A percentile compares a stretch with the other conserved stretches of the same genome.
Evolutionary conservation across 805 yeast species (phyloP).

Genomic region (Saccharomycopsis amapae): DNA sequence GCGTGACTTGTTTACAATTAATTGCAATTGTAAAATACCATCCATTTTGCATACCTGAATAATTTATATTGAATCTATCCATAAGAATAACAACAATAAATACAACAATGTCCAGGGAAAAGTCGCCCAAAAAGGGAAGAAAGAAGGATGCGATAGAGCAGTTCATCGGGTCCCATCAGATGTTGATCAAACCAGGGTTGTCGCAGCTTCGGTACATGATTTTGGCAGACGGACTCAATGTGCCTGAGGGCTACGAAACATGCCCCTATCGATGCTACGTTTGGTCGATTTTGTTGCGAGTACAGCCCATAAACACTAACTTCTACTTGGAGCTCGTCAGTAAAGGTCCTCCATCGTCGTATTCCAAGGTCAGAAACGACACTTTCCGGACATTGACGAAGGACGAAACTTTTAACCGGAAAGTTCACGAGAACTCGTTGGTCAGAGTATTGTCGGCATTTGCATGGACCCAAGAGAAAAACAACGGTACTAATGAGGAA

Average conservation of each 20-base stretch:
- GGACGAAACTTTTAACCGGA: constrained; percentile 53
- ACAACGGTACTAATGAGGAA: constrained; percentile 18
- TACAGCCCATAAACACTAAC: constrained; percentile 48
- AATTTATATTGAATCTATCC: too few species aligned
- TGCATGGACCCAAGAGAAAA: constrained; percentile 41
- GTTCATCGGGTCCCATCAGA: constrained; percentile 38
- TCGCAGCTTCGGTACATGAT: constrained; percentile 47
- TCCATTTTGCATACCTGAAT: too few species aligned
- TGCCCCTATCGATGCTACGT: constrained; percentile 47
- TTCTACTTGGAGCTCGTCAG: constrained; percentile 47
- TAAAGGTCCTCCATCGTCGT: constrained; percentile 51
- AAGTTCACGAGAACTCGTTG: constrained; percentile 63
- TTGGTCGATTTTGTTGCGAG: constrained; percentile 72
- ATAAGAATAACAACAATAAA: too few species aligned
- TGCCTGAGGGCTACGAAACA: constrained; percentile 20
- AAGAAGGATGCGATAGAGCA: constrained; percentile 49
- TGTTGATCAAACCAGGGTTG: constrained; percentile 41
- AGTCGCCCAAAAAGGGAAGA: constrained; percentile 29
- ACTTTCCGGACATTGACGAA: constrained; percentile 80
- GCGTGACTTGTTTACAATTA: too few species aligned
- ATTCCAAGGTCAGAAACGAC: constrained; percentile 72
- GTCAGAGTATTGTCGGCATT: constrained; percentile 65
- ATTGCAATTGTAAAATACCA: too few species aligned
- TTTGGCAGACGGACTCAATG: constrained; percentile 38
- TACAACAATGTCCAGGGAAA: not conserved